Base-by-base conservation (phyloP, 805 yeast genomes). In the Ogataea paradorogensis region DNA sequence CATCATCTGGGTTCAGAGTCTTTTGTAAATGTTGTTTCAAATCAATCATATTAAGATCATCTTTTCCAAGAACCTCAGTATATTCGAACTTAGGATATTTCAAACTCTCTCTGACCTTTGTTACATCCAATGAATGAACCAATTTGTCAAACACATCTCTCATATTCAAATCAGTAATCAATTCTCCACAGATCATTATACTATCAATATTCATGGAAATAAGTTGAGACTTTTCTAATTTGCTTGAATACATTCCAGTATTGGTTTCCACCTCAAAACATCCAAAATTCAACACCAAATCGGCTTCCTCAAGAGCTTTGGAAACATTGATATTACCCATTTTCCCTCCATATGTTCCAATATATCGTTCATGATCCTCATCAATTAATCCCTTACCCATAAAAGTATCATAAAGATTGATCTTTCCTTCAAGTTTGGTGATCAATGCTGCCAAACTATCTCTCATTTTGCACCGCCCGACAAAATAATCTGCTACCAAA, bases 261-360 rank as follows among this genome's bases (percentile, higher is more conserved):
- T 82, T 84, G 42, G 79, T 68, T 56, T 84, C 91, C 40, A 78
- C 73, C 35, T 71, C 67, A 40, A 77, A 71, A 24, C 78, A 74
- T 5, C 97, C 97, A 46, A 87, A 60, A 50, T 73, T 73, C 31
- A 89, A 52, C n/a, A 89, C 71, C 31, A 84, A 65, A 57, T 90
- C 96, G 7, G 88, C 71, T 7, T 65, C 42, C 40, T 76, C 75
- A 42, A 72, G 44, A 18, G 56, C 55, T 1, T 69, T 63, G 13
- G 66, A 53, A 9, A 57, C 51, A n/a, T 61, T 40, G 24, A 53
- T 36, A 0, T 63, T 47, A 8, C 70, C 62, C n/a, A 52, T 38
- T 4, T 26, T 41, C 3, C 74, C 76, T 20, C 49, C 48, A 45
- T 71, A 73, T 1, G 69, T 65, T n/a, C 79, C 80, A 13, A 67